Evolutionary conservation across 2,329 filamentous ascomycete species (phyloP), one percentile per base, ranked within the genome.

Genomic region (Aspergillus glaucus): DNA sequence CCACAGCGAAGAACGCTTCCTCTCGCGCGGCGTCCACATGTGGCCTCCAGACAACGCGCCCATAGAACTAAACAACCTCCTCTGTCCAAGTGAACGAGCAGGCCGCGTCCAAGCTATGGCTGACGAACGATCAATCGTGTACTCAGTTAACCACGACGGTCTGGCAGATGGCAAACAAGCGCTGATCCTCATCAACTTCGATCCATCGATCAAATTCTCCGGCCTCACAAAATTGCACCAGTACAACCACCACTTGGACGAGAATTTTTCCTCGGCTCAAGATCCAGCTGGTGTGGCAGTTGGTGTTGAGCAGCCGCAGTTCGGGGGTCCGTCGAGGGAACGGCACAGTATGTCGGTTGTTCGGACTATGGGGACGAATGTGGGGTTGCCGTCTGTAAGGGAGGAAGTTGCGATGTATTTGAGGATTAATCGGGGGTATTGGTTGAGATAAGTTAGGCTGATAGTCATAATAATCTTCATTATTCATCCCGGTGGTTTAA

Each of bases 1-100:
- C 34, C 53, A 59, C 37, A 68, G 65, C 10, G 69, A 74, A 45
- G 66, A 73, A 47, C 61, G 62, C 14, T 74, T 69, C 47, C 51
- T 55, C 8, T 63, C 66, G n/a, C 64, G 69, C 8, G 67, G 67
- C 4, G 62, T 71, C 37, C 59, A 60, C 8, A 54, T 75, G 21
- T 75, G 72, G 72, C 72, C 72, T 3, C 59, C 67, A 7, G 62
- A 69, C 21, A 50, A 72, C 39, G 66, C 68, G 0, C 69, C 70
- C 0, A 46, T 55, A 21, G 68, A 68, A 41, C 52, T 75, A 1
- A 58, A 64, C 6, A 55, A 64, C 8, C 54, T 74, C 2, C 64
- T 75, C 6, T 73, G 70, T 42, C 71, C 72, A 7, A 58, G 58
- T 15, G 58, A 58, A 5, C 55, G 61, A n/a, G 60, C 61, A 1